Evolutionary conservation across 371 early-diverging fungal genomes (phyloP).

Genomic region (Mortierella sp.): DNA sequence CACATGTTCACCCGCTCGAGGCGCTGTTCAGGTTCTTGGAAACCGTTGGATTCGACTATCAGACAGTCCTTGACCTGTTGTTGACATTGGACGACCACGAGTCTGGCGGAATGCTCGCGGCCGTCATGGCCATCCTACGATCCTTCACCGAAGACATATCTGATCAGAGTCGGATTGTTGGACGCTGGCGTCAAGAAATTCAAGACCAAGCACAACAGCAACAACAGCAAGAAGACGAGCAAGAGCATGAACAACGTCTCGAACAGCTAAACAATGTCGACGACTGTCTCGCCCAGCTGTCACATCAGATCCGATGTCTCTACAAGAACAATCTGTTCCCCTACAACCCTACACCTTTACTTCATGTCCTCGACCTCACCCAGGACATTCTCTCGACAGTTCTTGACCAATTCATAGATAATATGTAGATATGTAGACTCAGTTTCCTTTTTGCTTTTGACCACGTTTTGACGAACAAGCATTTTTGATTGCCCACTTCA

Average conservation of each 20-base stretch:
- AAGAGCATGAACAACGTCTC: not conserved
- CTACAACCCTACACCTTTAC: constrained; percentile 39
- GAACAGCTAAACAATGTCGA: constrained; percentile 5
- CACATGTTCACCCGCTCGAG: constrained; percentile 31
- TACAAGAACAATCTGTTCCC: constrained; percentile 32
- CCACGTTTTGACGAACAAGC: not conserved
- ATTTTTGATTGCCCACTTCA: not conserved
- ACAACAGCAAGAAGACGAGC: not conserved
- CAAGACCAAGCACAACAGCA: not conserved
- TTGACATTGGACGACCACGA: constrained; percentile 35
- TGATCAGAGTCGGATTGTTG: constrained; percentile 15
- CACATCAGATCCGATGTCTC: constrained; percentile 21
- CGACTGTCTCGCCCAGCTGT: constrained; percentile 25
- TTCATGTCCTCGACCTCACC: constrained; percentile 30
- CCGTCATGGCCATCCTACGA: constrained; percentile 33
- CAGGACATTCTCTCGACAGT: constrained; percentile 9
- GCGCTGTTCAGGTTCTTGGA: constrained; percentile 31
- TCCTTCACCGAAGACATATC: constrained; percentile 23
- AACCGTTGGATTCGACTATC: constrained; percentile 43
- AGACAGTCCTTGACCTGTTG: constrained; percentile 44
- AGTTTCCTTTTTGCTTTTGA: not conserved
- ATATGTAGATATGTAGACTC: not conserved
- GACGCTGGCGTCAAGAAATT: constrained; percentile 17
- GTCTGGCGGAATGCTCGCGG: constrained; percentile 41
- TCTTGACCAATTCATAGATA: not conserved